Percentiles rank a stretch among this genome's conserved stretches.
phyloP scores from a whole-genome alignment of 441 rosid genomes.

The Populus hybrid region DNA sequence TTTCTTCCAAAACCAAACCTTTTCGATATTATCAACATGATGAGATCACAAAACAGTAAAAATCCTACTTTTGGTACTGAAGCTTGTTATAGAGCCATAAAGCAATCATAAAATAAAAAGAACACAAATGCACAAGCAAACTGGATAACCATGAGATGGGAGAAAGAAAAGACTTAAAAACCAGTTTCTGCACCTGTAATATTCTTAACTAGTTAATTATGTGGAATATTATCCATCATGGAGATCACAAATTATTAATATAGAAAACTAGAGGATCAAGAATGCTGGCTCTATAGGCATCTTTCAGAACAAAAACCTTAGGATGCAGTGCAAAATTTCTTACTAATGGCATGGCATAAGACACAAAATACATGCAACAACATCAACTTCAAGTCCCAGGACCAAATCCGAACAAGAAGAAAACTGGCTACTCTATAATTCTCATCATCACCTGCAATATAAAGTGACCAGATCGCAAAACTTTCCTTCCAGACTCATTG shows the following conservation, averaged over 20 bases:
- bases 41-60: constrained; percentile 8
- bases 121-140: background rate
- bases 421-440: background rate
- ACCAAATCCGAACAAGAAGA: background rate
- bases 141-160: background rate
- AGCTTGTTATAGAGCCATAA: background rate
- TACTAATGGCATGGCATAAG: background rate
- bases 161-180: background rate
- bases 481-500: constrained; percentile 30
- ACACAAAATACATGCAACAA: background rate
- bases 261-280: background rate
- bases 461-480: constrained; percentile 22
- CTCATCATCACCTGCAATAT: constrained; percentile 30
- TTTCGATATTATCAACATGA: constrained; percentile 8
- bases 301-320: background rate
- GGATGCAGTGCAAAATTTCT: background rate
- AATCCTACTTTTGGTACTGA: background rate
- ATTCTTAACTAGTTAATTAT: background rate
- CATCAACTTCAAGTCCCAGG: background rate
- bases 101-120: background rate
- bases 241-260: background rate
- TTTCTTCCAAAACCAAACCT: constrained; percentile 6
- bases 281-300: background rate
- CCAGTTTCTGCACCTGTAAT: background rate
- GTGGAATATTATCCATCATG: background rate